Conservation (phyloP, 2,329 filamentous ascomycete genomes). For the Thermoascus crustaceus region DNA sequence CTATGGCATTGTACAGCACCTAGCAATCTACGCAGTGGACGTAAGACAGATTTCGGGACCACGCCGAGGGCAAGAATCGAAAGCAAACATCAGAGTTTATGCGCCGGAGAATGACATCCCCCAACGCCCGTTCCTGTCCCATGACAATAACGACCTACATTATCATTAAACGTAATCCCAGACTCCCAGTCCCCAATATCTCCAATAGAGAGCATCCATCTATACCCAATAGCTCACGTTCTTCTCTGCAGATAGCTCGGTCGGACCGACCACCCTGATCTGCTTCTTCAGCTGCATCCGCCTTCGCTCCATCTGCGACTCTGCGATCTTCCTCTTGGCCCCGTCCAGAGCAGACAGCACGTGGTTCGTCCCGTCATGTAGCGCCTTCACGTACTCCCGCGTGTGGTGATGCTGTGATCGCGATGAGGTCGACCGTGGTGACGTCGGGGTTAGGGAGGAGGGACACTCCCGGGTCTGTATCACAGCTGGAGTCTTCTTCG, state of each 20-base stretch:
- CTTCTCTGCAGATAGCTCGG: slow-evolving; percentile 21
- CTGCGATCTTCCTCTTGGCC: slow-evolving; percentile 26
- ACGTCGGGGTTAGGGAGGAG: not conserved
- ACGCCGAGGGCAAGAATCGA: too few relatives aligned
- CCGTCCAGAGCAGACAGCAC: slow-evolving; percentile 22
- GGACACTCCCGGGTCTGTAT: not conserved
- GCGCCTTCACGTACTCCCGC: slow-evolving; percentile 16
- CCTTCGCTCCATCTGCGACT: slow-evolving; percentile 27
- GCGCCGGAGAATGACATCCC: too few relatives aligned
- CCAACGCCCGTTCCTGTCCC: too few relatives aligned
- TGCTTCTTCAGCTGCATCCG: slow-evolving; percentile 32
- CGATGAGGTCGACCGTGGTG: not conserved
- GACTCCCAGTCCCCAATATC: too few relatives aligned
- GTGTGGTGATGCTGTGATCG: not conserved
- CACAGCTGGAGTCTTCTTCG: too few relatives aligned
- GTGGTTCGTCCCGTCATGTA: slow-evolving; percentile 20
- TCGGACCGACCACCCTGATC: slow-evolving; percentile 33
- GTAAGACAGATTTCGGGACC: too few relatives aligned
- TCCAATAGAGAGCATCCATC: not conserved
- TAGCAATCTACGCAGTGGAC: too few relatives aligned
- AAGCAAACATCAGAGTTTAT: too few relatives aligned
- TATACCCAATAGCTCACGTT: slow-evolving; percentile 23
- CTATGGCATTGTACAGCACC: too few relatives aligned
- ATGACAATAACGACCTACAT: too few relatives aligned
- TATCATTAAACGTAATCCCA: too few relatives aligned